A percentile compares a stretch with the other conserved stretches of the same genome.
Conservation (phyloP, 768 basidiomycete species). For the Lyophyllum shimeji region DNA sequence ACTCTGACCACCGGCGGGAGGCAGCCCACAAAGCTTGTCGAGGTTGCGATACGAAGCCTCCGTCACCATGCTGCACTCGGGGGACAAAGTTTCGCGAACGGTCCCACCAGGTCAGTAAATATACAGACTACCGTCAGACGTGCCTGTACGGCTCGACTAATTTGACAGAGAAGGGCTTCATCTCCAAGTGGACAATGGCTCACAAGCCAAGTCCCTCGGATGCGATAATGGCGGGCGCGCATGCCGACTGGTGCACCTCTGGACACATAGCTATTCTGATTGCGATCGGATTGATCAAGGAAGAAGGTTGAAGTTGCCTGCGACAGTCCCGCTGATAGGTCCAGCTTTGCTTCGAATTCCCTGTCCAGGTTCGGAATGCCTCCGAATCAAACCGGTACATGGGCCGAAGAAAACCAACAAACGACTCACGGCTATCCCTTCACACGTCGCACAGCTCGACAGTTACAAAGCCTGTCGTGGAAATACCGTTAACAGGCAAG, state of each 20-base stretch:
- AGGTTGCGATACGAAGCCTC: neutral
- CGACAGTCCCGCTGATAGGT: constrained; percentile 8
- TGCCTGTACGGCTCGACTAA: constrained; percentile 6
- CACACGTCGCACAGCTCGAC: neutral
- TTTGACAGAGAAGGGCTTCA: constrained; percentile 14
- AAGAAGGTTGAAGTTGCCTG: constrained; percentile 7
- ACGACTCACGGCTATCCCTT: neutral
- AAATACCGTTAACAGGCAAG: neutral
- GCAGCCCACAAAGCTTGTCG: neutral
- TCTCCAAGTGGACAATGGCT: constrained; percentile 12
- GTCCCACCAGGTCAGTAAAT: constrained; percentile 1
- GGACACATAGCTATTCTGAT: constrained; percentile 10
- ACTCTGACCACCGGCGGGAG: constrained; percentile 13
- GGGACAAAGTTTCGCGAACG: constrained; percentile 4
- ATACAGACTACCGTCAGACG: neutral
- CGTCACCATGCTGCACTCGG: constrained; percentile 5
- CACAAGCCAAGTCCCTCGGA: constrained; percentile 17
- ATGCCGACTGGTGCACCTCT: constrained; percentile 10
- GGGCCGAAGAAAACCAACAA: neutral
- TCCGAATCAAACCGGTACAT: constrained; percentile 1
- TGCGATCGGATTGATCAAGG: constrained; percentile 14
- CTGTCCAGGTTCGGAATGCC: neutral
- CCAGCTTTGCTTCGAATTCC: constrained; percentile 1
- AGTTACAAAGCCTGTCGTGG: neutral
- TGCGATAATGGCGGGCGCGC: constrained; percentile 21